Percentiles rank a stretch among this genome's conserved stretches.
phyloP scores from a whole-genome alignment of 1,284 basidiomycete genomes.

The Moesziomyces globuligerus region DNA sequence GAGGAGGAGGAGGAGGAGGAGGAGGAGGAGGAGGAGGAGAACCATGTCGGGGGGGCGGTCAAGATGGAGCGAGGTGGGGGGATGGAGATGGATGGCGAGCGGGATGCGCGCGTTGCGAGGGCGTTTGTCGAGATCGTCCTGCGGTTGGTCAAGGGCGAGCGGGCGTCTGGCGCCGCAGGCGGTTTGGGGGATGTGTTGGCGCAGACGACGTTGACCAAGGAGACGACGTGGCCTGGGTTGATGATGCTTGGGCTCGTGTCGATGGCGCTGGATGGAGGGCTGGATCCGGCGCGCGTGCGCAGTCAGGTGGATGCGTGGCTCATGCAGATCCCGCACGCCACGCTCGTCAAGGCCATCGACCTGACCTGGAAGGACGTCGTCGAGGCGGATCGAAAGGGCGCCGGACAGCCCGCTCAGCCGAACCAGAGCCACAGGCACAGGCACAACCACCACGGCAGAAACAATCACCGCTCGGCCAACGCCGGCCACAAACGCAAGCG shows the following conservation, averaged over 20 bases:
- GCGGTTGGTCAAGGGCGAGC: conserved; percentile 27
- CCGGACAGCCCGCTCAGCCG: background rate
- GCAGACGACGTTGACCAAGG: conserved; percentile 2
- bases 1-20: conserved; percentile 82
- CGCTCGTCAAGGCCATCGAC: conserved; percentile 20
- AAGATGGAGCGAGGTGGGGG: background rate
- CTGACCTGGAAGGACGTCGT: conserved; percentile 25
- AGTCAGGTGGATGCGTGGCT: conserved; percentile 10
- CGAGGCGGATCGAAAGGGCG: conserved; percentile 10
- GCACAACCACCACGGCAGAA: background rate
- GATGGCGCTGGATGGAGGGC: background rate
- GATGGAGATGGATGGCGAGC: conserved; percentile 8
- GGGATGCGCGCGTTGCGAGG: conserved; percentile 8
- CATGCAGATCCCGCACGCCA: conserved; percentile 20
- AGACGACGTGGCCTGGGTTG: conserved; percentile 12
- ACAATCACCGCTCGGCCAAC: no score
- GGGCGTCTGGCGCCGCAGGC: background rate
- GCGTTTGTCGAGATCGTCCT: conserved; percentile 18
- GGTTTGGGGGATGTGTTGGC: background rate
- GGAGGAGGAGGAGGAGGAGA: background rate
- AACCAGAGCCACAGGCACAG: background rate
- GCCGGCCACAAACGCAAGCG: no score
- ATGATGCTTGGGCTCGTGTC: conserved; percentile 25
- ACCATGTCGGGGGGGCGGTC: background rate
- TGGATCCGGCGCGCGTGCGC: background rate